Base-by-base conservation (phyloP, 208 protist species). In the Jaenimonas drosophilae region DNA sequence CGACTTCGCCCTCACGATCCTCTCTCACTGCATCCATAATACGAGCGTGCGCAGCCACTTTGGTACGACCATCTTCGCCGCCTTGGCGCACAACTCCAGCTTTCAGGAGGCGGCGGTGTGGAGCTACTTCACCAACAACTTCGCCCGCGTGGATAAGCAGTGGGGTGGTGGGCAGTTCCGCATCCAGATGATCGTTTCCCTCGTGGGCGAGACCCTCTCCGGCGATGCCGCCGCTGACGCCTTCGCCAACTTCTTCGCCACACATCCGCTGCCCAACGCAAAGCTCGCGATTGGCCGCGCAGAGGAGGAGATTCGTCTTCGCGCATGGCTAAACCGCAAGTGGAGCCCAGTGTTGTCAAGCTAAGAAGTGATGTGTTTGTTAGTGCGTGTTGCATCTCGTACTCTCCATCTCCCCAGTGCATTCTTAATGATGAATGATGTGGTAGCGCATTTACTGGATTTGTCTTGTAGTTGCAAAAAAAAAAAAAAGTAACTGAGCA, bases 101-200 rank as follows among this genome's bases (percentile, higher is more conserved):
- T 58, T 92, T 30, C 50, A 48, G 6, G 39, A 33, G 16, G 56
- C 48, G 9, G 69, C 76, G 45, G 46, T 84, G 32, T 94, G 86
- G 82, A 49, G 59, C 11, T 70, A 77, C 26, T 94, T 94, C 46
- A 64, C 76, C 49, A 53, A 56, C 11, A 63, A 87, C 55, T 90
- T 88, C 48, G 40, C 60, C 0, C 64, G 56, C n/a, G 59, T 94
- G 16, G 56, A 84, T n/a, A 52, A 57, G 52, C 80, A 88, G 64
- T 94, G 86, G 86, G 86, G 86, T 26, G 65, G 68, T 24, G 86
- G 86, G 16, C 80, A 88, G 54, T 94, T 94, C 59, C 81, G 81
- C 37, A 94, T 94, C 40, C 80, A 91, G 53, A 60, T 44, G 30
- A 94, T 94, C 55, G 86, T 88, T 20, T 51, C 36, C 3, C 64